Evolutionary conservation across 176 grass and related monocot species (phyloP), one percentile per base, ranked within the genome.

Genomic region (Chrysopogon serrulatus): DNA sequence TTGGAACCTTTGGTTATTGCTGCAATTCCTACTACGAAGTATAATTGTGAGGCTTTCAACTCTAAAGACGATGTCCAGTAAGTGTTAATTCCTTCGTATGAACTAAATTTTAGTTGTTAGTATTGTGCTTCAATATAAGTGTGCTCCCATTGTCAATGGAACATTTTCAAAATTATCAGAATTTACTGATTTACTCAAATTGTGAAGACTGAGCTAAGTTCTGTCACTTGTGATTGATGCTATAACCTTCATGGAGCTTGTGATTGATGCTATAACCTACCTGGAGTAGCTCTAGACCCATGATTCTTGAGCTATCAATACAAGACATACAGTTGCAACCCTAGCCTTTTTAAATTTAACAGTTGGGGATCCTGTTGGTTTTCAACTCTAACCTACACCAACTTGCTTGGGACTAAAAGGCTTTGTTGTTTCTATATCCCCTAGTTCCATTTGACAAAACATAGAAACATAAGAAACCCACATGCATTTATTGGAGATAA

Each of bases 51-150:
- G 41, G 76, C 74, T 45, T 93, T 93, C 59, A 63, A 44, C 59
- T 90, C 86, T 8, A 93, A 83, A 86, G 87, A 91, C 36, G 90
- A 93, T 86, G 66, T 80, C 9, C 95, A 90, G 95, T 98, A 91
- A 90, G 92, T 93, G 26, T 48, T 51, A 53, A 24, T 75, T 48
- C 75, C 63, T 68, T 65, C 23, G 39, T 44, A 67, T 69, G 42
- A 87, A 67, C 16, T 47, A 70, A 48, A 70, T 8, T 49, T 72
- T 56, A 59, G 27, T 43, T 63, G 5, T 24, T 57, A 48, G 7
- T 79, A 80, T 43, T 47, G 40, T 45, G 40, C 49, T 79, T 65
- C 23, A 43, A 2, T 65, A 10, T 51, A 26, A 65, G 35, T 12
- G 68, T 35, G 28, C 31, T 9, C 40, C 31, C n/a, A 67, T 17